phyloP scores from a whole-genome alignment of 2,329 filamentous ascomycete species.

The Colletotrichum graminicola region DNA sequence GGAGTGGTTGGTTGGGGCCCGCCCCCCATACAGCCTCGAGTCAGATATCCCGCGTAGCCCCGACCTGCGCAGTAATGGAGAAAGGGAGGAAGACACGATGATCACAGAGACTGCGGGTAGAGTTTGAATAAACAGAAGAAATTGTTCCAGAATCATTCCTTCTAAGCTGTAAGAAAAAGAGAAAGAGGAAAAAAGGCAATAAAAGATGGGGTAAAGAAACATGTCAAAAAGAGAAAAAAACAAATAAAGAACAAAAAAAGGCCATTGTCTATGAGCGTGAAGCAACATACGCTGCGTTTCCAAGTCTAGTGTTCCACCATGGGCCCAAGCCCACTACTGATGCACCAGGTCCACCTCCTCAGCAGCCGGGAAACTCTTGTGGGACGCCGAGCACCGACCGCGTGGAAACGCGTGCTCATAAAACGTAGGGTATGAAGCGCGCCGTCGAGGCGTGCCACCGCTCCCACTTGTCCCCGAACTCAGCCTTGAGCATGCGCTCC shows the following conservation, averaged over 20 bases:
- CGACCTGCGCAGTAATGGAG: background rate
- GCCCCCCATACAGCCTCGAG: background rate
- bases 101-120: background rate
- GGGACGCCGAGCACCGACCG: too few species aligned
- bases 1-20: background rate
- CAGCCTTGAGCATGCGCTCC: constrained; percentile 61
- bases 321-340: background rate
- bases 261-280: background rate
- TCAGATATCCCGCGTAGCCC: background rate
- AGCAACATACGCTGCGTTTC: background rate
- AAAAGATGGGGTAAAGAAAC: too few species aligned
- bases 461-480: constrained; percentile 63
- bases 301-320: background rate
- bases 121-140: too few species aligned
- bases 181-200: accelerated
- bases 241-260: background rate
- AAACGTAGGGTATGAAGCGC: constrained; percentile 61
- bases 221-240: too few species aligned
- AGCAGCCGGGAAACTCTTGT: too few species aligned
- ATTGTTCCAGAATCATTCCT: background rate
- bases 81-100: too few species aligned
- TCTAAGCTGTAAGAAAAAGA: background rate
- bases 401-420: constrained; percentile 46
- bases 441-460: constrained; percentile 61
- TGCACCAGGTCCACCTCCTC: too few species aligned